Evolutionary conservation across 768 basidiomycete species (phyloP), one percentile per base, ranked within the genome.

Genomic region (Tricholoma hemisulphureum): DNA sequence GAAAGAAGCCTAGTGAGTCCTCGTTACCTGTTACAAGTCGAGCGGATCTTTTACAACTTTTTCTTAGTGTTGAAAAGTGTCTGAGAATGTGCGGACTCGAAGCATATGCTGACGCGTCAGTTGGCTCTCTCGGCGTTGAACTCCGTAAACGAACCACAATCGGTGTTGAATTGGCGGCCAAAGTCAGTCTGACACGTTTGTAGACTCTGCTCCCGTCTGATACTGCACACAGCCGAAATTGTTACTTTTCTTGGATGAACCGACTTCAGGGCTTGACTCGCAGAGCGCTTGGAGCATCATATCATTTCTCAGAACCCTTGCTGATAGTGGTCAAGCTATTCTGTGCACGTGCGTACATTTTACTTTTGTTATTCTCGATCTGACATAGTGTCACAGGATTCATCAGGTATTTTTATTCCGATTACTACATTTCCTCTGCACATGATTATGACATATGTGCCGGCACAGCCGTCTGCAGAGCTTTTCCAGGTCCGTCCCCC

Each of bases 281-380:
- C 91, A 93, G 70, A 89, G 86, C 54, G 91, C 92, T 2, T 91
- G 91, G 90, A 87, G 86, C 4, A 91, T 93, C 60, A 75, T 92
- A 53, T 73, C 78, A 2, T 91, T 95, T 75, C 75, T 95, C 43
- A 79, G 87, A 9, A 80, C 85, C 46, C 83, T 95, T 28, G 91
- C 92, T 7, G 81, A 89, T 58, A 83, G 82, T 59, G 93, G 93
- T 1, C 93, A 93, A 67, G 88, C 91, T 29, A 94, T 95, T 62
- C 75, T 95, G n/a, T 95, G 93, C 86, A 95, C 91, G 78, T 86
- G 64, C 51, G 85, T 74, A 26, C 34, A 39, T 0, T 16, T 11
- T 32, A 32, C 16, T 20, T 14, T n/a, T 11, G 37, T n/a, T 2
- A 24, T 13, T 54, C 23, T 20, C 50, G 51, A 29, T 23, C 9